Base-by-base conservation (phyloP, 331 rosid species). In the Dryas integrifolia region DNA sequence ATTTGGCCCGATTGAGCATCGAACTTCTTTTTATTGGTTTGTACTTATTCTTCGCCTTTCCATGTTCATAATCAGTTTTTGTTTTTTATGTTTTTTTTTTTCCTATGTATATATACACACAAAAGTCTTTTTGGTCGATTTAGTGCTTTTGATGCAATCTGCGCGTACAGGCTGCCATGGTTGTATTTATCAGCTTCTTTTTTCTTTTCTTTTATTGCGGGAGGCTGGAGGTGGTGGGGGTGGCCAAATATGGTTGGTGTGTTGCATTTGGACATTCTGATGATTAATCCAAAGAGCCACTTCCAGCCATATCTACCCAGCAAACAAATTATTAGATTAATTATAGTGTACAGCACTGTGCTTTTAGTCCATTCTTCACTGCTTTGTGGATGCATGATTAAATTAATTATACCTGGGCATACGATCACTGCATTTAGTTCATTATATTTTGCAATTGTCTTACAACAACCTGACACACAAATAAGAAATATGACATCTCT, bases 381-480 rank as follows among this genome's bases (percentile, higher is more conserved):
- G 35, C 61, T 21, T 7, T 24, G 61, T 18, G 10, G 26, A 55
- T 55, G n/a, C 35, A 30, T 30, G 35, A 30, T 30, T 30, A 30
- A 30, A 30, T 30, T 30, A 30, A 6, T 56, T 6, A 56, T 56
- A 8, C 30, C 30, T 8, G 26, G 40, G 62, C 13, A 21, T 24
- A 30, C 35, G 35, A 30, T 30, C 35, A 21, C 24, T 21, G 24
- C 24, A 21, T 21, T 21, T 21, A 21, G 24, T 21, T 21, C 71
- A 67, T 67, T 47, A 35, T 47, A 48, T 26, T 24, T 67, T 55
- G 53, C 74, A 56, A 51, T 70, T 70, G 40, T 55, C 30, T 40
- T 11, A 69, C 30, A 55, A 7, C 38, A 68, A 30, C 35, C 16
- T 51, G 26, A 55, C 7, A 7, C 64, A 1, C 64, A 70, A 12